Conservation (phyloP, 352 stramenopile genomes). For the Globisporangium radiosum region DNA sequence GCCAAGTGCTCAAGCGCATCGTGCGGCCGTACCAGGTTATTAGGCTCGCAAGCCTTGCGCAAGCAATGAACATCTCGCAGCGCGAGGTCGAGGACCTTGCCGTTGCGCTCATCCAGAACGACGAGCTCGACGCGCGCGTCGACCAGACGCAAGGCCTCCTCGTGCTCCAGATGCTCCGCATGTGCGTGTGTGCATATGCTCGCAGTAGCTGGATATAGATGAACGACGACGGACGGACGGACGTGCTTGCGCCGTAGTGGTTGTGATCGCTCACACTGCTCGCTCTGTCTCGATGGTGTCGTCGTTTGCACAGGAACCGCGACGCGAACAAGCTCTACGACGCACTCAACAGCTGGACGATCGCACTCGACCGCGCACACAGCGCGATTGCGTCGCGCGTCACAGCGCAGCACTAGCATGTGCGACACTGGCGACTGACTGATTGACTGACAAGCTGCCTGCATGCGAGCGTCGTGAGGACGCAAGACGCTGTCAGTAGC, state of each 20-base stretch:
- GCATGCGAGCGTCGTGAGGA: no score
- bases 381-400: constrained; percentile 35
- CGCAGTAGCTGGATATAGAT: not conserved
- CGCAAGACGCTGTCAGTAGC: not conserved
- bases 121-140: constrained; percentile 83
- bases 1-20: constrained; percentile 88
- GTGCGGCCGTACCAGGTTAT: constrained; percentile 90
- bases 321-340: constrained; percentile 64
- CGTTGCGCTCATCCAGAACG: constrained; percentile 89
- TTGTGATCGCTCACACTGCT: no score
- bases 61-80: constrained; percentile 85
- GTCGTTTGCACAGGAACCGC: constrained; percentile 22
- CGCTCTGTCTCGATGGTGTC: no score
- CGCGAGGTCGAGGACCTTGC: constrained; percentile 88
- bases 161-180: constrained; percentile 42
- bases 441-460: not conserved
- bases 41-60: constrained; percentile 80
- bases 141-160: constrained; percentile 78
- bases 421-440: not conserved
- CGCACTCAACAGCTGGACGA: constrained; percentile 59
- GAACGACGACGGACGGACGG: no score
- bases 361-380: constrained; percentile 44
- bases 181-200: constrained; percentile 20
- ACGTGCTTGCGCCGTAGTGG: no score
- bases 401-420: constrained; percentile 10